Base-by-base conservation (phyloP, 768 basidiomycete species). In the Leccinum uliginosum region DNA sequence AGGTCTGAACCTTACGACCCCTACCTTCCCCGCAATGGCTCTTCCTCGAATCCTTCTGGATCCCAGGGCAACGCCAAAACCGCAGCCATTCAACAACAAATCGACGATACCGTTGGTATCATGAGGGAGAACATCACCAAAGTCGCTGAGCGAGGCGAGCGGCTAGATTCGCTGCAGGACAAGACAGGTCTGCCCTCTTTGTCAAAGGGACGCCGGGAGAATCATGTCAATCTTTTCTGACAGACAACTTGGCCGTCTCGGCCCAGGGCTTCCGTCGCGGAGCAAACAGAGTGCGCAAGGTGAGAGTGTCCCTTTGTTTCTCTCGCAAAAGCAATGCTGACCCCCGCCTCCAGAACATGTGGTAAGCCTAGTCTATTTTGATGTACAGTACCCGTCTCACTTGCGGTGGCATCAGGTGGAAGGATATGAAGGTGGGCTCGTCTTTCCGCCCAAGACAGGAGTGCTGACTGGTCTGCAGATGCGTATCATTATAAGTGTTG, bases 1-100 rank as follows among this genome's bases (percentile, higher is more conserved):
- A 96, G 93, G 93, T 93, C 93, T 71, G 92, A 96, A 78, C 95
- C 93, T 70, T 98, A 98, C 76, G 96, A 98, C 83, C 96, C 96
- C 63, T 98, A 99, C 76, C 82, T 98, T 60, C 94, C 95, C 62
- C 87, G 91, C 66, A 84, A 83, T 72, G 88, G 89, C 73, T 76
- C 83, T 56, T 80, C 84, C 50, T 78, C 86, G 12, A 74, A 80
- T 62, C 68, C 76, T 30, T 80, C 78, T 46, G 73, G 82, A 32
- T 74, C 69, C 29, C 70, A 75, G 59, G 74, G 78, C 60, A 91
- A 86, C 69, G 68, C 87, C 50, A 93, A 96, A 83, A 98, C 95
- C 0, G 91, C 92, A 3, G 91, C 90, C 56, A 96, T 98, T 65
- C 96, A 98, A 73, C 82, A 81, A n/a, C 94, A 98, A 75, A 98